These are phyloP conservation scores for Wickerhamomyces bovis DNA, from an alignment of 805 yeast species.

Conservation along the genomic window DNA sequence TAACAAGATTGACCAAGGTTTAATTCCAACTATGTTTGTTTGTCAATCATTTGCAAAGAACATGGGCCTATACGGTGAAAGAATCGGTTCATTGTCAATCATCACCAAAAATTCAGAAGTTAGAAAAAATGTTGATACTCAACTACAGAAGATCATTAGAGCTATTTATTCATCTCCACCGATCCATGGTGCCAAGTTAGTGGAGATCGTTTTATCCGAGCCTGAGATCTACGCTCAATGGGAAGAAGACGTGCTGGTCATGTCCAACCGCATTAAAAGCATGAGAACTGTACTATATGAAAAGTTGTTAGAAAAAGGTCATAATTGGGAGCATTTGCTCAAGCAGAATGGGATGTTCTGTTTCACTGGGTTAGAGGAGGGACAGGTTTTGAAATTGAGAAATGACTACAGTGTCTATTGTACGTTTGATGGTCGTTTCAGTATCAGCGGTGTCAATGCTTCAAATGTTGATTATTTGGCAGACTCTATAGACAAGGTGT, in stretches of 20 bases:
- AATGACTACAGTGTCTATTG: constrained; percentile 73
- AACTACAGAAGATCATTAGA: constrained; percentile 76
- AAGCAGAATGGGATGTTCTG: constrained; percentile 97
- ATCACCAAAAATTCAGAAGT: constrained; percentile 51
- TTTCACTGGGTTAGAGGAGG: constrained; percentile 71
- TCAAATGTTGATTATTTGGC: constrained; percentile 73
- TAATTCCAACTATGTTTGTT: constrained; percentile 47
- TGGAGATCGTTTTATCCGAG: constrained; percentile 63
- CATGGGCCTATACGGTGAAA: constrained; percentile 93
- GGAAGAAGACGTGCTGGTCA: constrained; percentile 72
- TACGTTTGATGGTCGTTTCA: constrained; percentile 86
- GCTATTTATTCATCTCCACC: constrained; percentile 93
- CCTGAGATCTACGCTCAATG: constrained; percentile 61
- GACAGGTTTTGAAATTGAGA: constrained; percentile 67
- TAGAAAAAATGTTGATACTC: constrained; percentile 56
- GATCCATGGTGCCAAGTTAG: constrained; percentile 88
- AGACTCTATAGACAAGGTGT: constrained; percentile 41
- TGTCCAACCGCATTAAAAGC: constrained; percentile 71
- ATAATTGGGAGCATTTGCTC: constrained; percentile 81
- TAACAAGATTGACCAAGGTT: constrained; percentile 33
- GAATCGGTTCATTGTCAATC: constrained; percentile 77
- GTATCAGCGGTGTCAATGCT: constrained; percentile 83
- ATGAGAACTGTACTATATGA: constrained; percentile 65
- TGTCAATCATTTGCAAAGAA: constrained; percentile 95
- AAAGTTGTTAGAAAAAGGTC: constrained; percentile 46